Percentiles rank a stretch among this genome's conserved stretches.
These are phyloP conservation scores for Eucalyptus melliodora DNA, from an alignment of 345 rosid genomes.

Conservation along the genomic window DNA sequence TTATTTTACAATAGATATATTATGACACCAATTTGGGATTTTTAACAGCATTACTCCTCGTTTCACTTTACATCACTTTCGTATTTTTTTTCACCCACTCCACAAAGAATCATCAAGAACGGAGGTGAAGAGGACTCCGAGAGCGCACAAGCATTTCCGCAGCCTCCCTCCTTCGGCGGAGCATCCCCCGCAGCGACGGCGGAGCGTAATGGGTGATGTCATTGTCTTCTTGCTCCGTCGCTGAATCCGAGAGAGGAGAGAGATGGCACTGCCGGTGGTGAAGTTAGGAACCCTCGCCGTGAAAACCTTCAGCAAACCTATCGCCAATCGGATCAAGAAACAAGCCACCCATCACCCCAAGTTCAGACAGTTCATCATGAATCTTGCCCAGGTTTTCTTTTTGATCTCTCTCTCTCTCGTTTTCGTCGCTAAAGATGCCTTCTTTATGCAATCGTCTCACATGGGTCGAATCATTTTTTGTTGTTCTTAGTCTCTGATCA, in stretches of 20 bases:
- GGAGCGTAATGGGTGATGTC: neutral
- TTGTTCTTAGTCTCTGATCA: neutral
- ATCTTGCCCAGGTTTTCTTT: constrained; percentile 56
- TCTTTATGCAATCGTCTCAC: neutral
- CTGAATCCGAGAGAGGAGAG: neutral
- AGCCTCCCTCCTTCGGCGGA: neutral
- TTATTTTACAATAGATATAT: neutral
- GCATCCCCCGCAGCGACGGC: neutral
- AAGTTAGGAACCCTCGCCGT: constrained; percentile 82
- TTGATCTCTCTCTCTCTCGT: neutral
- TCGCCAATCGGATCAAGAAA: constrained; percentile 72
- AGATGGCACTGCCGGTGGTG: constrained; percentile 42
- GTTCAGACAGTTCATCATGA: constrained; percentile 65
- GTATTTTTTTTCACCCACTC: neutral
- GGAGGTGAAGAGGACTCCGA: neutral
- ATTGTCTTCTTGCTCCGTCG: neutral
- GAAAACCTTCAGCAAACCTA: constrained; percentile 64
- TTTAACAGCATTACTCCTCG: neutral
- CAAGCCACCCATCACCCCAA: constrained; percentile 56
- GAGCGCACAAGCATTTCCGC: neutral
- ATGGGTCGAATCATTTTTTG: neutral
- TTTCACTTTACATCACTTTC: neutral
- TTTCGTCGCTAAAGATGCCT: neutral
- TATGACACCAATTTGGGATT: neutral
- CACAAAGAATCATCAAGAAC: neutral